Evolutionary conservation across 805 yeast genomes (phyloP).

Genomic region (Yarrowia alimentaria): DNA sequence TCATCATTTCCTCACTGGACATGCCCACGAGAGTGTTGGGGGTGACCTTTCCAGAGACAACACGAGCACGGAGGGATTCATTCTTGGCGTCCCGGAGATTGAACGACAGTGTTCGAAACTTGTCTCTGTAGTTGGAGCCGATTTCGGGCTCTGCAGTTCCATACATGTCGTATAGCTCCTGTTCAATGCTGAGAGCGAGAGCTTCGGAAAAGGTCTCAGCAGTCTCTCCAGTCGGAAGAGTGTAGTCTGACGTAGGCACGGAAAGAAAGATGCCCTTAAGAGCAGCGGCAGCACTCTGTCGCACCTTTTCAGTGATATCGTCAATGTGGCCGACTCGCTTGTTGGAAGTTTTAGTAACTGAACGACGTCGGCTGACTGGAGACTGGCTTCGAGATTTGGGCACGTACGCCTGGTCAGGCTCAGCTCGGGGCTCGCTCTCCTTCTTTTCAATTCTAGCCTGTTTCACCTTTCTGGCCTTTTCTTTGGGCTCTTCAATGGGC

Average conservation of each 20-base stretch:
- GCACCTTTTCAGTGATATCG: constrained; percentile 32
- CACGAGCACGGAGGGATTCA: constrained; percentile 53
- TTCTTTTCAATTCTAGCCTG: constrained; percentile 27
- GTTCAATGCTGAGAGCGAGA: constrained; percentile 54
- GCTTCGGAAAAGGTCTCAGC: constrained; percentile 37
- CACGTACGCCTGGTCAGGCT: too few species aligned
- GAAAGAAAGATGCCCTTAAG: constrained; percentile 6
- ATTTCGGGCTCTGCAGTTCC: constrained; percentile 40
- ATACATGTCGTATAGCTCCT: constrained; percentile 46
- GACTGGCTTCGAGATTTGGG: not conserved
- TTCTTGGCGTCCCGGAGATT: constrained; percentile 60
- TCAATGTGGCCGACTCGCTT: constrained; percentile 23
- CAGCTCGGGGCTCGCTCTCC: not conserved
- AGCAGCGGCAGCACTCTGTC: constrained; percentile 39
- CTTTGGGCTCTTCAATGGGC: constrained; percentile 32
- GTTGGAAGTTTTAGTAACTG: constrained; percentile 9
- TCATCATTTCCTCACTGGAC: constrained; percentile 71
- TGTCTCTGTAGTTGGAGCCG: constrained; percentile 57
- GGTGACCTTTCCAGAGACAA: constrained; percentile 53
- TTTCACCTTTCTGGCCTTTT: constrained; percentile 31
- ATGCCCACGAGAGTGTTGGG: constrained; percentile 60
- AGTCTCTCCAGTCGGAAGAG: not conserved
- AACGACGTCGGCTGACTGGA: not conserved
- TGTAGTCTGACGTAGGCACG: not conserved
- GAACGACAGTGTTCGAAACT: constrained; percentile 63